These are phyloP conservation scores for Setaria italica DNA, from an alignment of 202 grass and related monocot species.

Conservation along the genomic window DNA sequence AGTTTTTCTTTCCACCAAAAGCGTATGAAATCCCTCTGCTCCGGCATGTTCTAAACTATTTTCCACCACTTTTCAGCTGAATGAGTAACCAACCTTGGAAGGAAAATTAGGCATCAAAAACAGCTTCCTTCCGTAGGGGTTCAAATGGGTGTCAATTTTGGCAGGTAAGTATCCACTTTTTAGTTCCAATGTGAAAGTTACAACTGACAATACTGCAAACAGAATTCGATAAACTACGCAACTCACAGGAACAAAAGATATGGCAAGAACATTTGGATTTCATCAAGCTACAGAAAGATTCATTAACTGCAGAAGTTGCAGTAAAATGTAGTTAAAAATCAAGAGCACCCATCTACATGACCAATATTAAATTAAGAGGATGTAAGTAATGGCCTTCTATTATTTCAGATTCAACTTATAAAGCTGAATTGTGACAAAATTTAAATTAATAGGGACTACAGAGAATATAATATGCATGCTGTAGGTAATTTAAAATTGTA, in stretches of 20 bases:
- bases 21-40: background rate
- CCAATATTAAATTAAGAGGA: conserved; percentile 35
- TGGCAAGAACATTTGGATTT: conserved; percentile 21
- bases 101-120: conserved; percentile 15
- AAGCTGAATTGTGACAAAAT: conserved; percentile 19
- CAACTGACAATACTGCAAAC: conserved; percentile 20
- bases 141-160: conserved; percentile 19
- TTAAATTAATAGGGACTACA: background rate
- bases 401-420: background rate
- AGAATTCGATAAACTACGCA: conserved; percentile 6
- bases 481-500: conserved; percentile 14
- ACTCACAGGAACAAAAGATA: background rate
- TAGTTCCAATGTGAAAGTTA: conserved; percentile 6
- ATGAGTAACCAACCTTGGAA: conserved; percentile 1
- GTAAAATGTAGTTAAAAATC: background rate
- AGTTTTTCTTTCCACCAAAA: conserved; percentile 4
- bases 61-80: background rate
- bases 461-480: background rate
- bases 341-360: background rate
- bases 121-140: background rate
- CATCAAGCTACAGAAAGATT: conserved; percentile 25
- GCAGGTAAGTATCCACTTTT: conserved; percentile 17
- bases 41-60: background rate
- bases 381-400: background rate
- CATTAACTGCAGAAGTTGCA: conserved; percentile 4